A percentile compares a stretch with the other conserved stretches of the same genome.
These are phyloP conservation scores for Ganoderma lucidum DNA, from an alignment of 1,284 basidiomycete species.

Conservation along the genomic window DNA sequence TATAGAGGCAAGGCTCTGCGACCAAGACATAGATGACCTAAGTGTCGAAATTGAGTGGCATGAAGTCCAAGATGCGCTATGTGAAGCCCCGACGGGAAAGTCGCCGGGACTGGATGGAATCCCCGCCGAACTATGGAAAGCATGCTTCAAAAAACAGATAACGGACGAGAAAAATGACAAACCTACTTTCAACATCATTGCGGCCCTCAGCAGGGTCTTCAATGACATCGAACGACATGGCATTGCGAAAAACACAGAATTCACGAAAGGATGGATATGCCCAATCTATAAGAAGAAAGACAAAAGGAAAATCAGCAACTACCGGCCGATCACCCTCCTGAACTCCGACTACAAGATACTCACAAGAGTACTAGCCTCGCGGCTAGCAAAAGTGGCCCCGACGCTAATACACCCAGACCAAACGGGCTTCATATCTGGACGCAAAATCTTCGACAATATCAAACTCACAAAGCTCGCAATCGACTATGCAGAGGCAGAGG, in stretches of 20 bases:
- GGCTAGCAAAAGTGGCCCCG: no score
- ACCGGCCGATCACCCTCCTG: slow-evolving; percentile 44
- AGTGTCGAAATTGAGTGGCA: no score
- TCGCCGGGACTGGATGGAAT: neutral
- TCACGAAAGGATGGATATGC: slow-evolving; percentile 47
- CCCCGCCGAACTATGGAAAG: neutral
- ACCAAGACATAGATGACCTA: no score
- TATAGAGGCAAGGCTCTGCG: no score
- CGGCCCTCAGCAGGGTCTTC: slow-evolving; percentile 26
- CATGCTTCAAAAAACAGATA: no score
- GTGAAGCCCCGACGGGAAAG: neutral
- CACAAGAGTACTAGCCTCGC: slow-evolving; percentile 33
- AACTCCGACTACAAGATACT: slow-evolving; percentile 44
- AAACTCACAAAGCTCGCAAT: slow-evolving; percentile 33
- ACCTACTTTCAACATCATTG: slow-evolving; percentile 18
- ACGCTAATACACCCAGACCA: slow-evolving; percentile 40
- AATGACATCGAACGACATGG: slow-evolving; percentile 34
- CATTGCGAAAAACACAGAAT: no score
- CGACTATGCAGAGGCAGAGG: slow-evolving; percentile 34
- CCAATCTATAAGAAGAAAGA: slow-evolving; percentile 47
- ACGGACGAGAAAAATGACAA: neutral
- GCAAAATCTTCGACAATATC: slow-evolving; percentile 37
- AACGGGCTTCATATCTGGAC: slow-evolving; percentile 40
- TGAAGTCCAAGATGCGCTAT: neutral
- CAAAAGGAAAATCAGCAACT: slow-evolving; percentile 37